Evolutionary conservation across 1,139 yeast genomes (phyloP), one percentile per base, ranked within the genome.

Genomic region (Kluyveromyces sp.): DNA sequence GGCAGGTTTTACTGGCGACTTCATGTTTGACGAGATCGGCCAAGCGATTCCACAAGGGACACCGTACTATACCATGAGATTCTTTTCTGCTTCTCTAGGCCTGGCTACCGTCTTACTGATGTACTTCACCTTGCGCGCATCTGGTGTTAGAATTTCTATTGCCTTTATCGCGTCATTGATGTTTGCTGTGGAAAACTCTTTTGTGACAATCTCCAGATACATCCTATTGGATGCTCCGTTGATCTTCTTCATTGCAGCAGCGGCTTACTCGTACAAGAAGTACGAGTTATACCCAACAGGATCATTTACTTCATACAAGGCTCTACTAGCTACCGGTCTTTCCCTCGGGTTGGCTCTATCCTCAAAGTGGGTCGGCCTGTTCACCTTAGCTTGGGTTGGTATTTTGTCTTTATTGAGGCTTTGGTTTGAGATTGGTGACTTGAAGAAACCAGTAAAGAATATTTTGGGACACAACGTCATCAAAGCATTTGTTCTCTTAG

Each of bases 301-400:
- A 61, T 56, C 84, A 17, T 61, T 67, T 40, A 69, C 67, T 42
- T 88, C 96, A 89, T 83, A 69, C 67, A 78, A 78, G 57, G 72
- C 82, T 45, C 69, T 94, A 59, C 45, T 83, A 20, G 74, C 86
- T 36, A 78, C 94, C 33, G 95, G 95, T 49, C 66, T 87, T 42
- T 83, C 83, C 15, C 71, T 94, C 44, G 99, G 98, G 40, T 77
- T 94, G 46, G 92, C 97, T 2, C 71, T 83, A 29, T 78, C 89
- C 36, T 81, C 95, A 38, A 94, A 94, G 65, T 92, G 98, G 97
- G 97, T 92, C 40, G 99, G 98, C 44, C 69, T 92, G 39, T 92
- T 92, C 71, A 92, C 98, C 33, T 66, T 89, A 52, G 88, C 85
- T 7, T 94, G 98, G 97, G 77, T 86, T 49, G 98, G 98, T 39